Percentiles rank a stretch among this genome's conserved stretches.
Evolutionary conservation across 2,329 filamentous ascomycete genomes (phyloP).

Genomic region (Colletotrichum chlorophyti): DNA sequence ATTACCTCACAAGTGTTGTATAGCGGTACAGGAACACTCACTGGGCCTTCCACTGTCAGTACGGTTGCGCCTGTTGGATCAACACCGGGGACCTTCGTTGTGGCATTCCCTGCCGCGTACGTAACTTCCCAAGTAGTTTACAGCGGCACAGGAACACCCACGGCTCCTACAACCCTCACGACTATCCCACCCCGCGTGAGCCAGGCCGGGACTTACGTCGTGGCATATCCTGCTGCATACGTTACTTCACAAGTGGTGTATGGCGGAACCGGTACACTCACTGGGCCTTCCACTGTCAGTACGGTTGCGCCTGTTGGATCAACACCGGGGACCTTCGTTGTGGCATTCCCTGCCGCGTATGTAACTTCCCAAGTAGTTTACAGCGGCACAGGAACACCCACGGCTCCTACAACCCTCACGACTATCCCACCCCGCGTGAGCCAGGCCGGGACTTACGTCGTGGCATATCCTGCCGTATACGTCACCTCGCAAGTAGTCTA

Average conservation of each 20-base stretch:
- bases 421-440: constrained; percentile 8
- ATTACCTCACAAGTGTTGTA: too few species aligned
- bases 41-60: too few species aligned
- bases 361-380: background rate
- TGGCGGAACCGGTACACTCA: too few species aligned
- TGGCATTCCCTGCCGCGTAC: too few species aligned
- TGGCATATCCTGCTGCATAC: background rate
- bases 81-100: too few species aligned
- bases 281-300: too few species aligned
- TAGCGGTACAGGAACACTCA: too few species aligned
- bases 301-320: too few species aligned
- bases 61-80: too few species aligned
- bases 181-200: constrained; percentile 8
- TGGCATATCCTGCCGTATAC: background rate
- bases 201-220: constrained; percentile 14
- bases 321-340: too few species aligned
- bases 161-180: background rate
- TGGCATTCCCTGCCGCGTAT: too few species aligned
- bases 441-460: constrained; percentile 7
- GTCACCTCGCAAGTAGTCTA: background rate
- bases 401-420: background rate
- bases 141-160: background rate
- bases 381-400: background rate
- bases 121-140: background rate
- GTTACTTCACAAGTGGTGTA: too few species aligned